Evolutionary conservation across 495 filamentous ascomycete species (phyloP).

Genomic region (Lepraria neglecta): DNA sequence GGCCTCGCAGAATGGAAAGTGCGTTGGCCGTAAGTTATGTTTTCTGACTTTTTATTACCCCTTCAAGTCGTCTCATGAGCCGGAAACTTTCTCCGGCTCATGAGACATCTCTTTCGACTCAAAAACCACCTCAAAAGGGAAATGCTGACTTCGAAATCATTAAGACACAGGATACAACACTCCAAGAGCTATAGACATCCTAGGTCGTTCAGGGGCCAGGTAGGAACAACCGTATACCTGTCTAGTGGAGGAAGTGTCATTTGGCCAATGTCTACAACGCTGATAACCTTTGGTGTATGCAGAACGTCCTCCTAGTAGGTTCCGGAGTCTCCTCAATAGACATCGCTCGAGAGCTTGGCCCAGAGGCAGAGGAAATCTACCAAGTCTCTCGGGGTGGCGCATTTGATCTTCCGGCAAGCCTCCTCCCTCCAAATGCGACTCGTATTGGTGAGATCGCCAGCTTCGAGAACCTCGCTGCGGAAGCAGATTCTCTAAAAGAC

Average conservation of each 20-base stretch:
- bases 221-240: conserved; percentile 13
- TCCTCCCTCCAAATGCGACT: conserved; percentile 5
- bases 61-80: too few species aligned
- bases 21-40: conserved; percentile 47
- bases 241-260: neutral
- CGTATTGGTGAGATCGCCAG: conserved; percentile 7
- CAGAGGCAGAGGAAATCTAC: conserved; percentile 45
- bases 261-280: neutral
- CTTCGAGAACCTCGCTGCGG: neutral
- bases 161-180: conserved; percentile 46
- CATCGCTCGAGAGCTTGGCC: conserved; percentile 51
- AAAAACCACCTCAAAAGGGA: too few species aligned
- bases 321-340: conserved; percentile 56
- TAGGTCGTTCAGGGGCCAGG: conserved; percentile 40
- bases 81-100: too few species aligned
- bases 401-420: conserved; percentile 42
- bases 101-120: too few species aligned
- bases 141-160: too few species aligned
- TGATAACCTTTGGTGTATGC: neutral
- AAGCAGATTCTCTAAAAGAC: neutral
- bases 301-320: conserved; percentile 56
- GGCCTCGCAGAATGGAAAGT: conserved; percentile 49
- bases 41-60: too few species aligned
- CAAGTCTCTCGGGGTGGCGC: conserved; percentile 53
- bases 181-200: conserved; percentile 57